A percentile compares a stretch with the other conserved stretches of the same genome.
Evolutionary conservation across 2,329 filamentous ascomycete genomes (phyloP).

Genomic region (Fusarium nygamai): DNA sequence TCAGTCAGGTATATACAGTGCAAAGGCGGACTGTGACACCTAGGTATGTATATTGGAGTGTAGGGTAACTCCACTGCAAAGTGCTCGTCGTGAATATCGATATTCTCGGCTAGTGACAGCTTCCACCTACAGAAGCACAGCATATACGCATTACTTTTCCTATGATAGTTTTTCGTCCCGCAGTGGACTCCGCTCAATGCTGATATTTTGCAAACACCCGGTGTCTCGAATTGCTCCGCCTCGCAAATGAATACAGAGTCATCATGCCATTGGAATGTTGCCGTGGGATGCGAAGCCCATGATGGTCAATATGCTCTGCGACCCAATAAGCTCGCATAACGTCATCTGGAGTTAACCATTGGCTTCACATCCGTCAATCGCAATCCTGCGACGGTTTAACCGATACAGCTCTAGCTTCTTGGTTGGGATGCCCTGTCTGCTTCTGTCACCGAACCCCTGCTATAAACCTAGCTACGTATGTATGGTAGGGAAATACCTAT

Average conservation of each 20-base stretch:
- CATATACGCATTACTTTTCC: conserved; percentile 7
- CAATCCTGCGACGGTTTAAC: conserved; percentile 40
- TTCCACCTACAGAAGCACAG: neutral
- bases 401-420: conserved; percentile 24
- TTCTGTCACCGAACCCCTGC: conserved; percentile 13
- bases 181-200: neutral
- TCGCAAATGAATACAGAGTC: conserved; percentile 5
- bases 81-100: neutral
- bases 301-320: conserved; percentile 37
- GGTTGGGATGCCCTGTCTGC: conserved; percentile 18
- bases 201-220: neutral
- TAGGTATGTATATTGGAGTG: neutral
- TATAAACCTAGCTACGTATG: conserved; percentile 3
- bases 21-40: neutral
- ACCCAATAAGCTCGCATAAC: conserved; percentile 41
- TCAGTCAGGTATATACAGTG: neutral
- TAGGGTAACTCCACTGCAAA: conserved; percentile 21
- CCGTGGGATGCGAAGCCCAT: conserved; percentile 10
- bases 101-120: conserved; percentile 4
- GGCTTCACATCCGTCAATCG: conserved; percentile 44
- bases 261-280: neutral
- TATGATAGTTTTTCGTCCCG: neutral
- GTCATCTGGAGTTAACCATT: conserved; percentile 37
- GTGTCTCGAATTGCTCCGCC: conserved; percentile 4
- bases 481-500: neutral